A percentile compares a stretch with the other conserved stretches of the same genome.
These are phyloP conservation scores for Diplodia sapinea DNA, from an alignment of 2,329 filamentous ascomycete species.

Conservation along the genomic window DNA sequence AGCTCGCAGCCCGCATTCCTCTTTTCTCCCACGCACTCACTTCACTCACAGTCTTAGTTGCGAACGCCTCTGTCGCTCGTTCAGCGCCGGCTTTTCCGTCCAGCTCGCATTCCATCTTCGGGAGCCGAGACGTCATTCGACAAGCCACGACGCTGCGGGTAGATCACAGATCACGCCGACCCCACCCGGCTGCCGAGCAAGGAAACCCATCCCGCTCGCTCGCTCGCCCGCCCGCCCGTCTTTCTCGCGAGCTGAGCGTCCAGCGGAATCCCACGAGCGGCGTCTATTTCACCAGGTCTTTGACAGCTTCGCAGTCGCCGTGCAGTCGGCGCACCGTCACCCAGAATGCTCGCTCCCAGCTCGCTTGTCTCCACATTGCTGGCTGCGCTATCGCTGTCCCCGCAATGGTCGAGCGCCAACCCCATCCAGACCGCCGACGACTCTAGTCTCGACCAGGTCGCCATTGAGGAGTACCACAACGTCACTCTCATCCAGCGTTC, in stretches of 20 bases:
- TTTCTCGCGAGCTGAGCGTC: conserved; percentile 4
- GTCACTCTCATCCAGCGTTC: conserved; percentile 39
- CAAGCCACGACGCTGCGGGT: conserved; percentile 8
- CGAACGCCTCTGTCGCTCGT: conserved; percentile 28
- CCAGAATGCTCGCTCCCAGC: conserved; percentile 11
- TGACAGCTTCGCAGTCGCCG: neutral
- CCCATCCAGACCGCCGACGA: conserved; percentile 19
- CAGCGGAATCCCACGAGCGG: conserved; percentile 20
- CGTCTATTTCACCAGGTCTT: neutral
- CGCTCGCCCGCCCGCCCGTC: conserved; percentile 2
- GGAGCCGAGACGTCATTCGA: neutral
- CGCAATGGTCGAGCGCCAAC: conserved; percentile 24
- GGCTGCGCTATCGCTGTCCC: conserved; percentile 28
- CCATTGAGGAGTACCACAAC: conserved; percentile 40
- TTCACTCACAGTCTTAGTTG: conserved; percentile 5
- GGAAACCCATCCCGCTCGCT: neutral
- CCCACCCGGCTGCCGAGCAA: conserved; percentile 2
- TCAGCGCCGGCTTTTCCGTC: conserved; percentile 2
- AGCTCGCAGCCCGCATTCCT: conserved; percentile 19
- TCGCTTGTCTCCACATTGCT: conserved; percentile 29
- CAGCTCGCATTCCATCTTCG: neutral
- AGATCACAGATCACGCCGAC: conserved; percentile 15
- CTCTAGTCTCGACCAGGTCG: neutral
- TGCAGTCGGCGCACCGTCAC: conserved; percentile 4
- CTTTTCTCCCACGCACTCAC: conserved; percentile 13